A percentile compares a stretch with the other conserved stretches of the same genome.
phyloP scores from a whole-genome alignment of 2,329 filamentous ascomycete genomes.

The Alternaria sp. region DNA sequence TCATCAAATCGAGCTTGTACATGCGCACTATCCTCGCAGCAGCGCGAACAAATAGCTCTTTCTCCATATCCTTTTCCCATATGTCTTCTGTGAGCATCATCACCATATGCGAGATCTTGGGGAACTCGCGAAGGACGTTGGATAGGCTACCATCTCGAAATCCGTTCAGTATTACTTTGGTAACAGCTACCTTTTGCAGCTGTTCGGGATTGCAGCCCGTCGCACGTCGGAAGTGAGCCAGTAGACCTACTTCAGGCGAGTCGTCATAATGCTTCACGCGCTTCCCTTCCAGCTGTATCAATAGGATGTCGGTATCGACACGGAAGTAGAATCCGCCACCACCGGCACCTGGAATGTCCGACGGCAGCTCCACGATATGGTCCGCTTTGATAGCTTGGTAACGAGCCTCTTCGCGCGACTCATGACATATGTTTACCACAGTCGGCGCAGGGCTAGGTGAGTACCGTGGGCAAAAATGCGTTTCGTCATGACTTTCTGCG shows the following conservation, averaged over 20 bases:
- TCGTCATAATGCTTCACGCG: conserved; percentile 25
- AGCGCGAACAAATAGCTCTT: conserved; percentile 21
- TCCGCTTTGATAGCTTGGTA: conserved; percentile 22
- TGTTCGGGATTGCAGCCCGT: conserved; percentile 7
- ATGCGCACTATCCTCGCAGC: conserved; percentile 24
- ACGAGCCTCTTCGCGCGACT: conserved; percentile 25
- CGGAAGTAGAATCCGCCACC: conserved; percentile 26
- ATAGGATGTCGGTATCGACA: conserved; percentile 24
- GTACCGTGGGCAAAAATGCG: conserved; percentile 29
- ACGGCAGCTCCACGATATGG: conserved; percentile 18
- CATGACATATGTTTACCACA: conserved; percentile 24
- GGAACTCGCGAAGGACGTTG: conserved; percentile 27
- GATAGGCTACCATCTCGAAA: conserved; percentile 25
- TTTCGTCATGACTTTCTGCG: conserved; percentile 21
- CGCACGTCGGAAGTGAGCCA: conserved; percentile 26
- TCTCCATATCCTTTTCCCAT: conserved; percentile 2
- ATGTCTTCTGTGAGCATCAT: conserved; percentile 23
- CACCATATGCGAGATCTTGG: conserved; percentile 19
- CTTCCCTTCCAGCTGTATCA: conserved; percentile 17
- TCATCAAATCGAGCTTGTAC: conserved; percentile 20
- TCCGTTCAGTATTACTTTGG: conserved; percentile 18
- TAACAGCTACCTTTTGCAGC: conserved; percentile 21
- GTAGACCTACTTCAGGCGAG: conserved; percentile 23
- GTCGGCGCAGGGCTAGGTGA: conserved; percentile 24
- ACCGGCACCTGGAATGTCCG: not conserved